Evolutionary conservation across 306 rosid genomes (phyloP).

Genomic region (Carpinus viminea): DNA sequence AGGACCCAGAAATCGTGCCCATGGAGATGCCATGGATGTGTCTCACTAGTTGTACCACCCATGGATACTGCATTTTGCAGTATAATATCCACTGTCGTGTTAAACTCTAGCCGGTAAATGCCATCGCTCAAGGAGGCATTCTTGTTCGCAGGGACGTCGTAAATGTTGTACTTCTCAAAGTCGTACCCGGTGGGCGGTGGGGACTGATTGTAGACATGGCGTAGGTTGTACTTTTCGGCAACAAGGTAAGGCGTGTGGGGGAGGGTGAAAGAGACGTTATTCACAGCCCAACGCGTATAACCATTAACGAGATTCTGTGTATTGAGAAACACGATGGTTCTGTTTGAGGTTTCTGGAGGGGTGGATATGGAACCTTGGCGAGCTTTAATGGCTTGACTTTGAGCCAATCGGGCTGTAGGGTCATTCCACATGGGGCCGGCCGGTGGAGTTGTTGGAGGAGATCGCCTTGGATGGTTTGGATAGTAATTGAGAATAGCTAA

Average conservation of each 20-base stretch:
- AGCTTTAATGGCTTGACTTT: slow-evolving; percentile 69
- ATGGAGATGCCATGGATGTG: slow-evolving; percentile 70
- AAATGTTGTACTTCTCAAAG: slow-evolving; percentile 51
- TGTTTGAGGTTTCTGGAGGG: slow-evolving; percentile 67
- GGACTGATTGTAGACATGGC: slow-evolving; percentile 42
- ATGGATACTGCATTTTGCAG: slow-evolving; percentile 56
- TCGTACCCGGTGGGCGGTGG: slow-evolving; percentile 69
- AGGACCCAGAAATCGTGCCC: slow-evolving; percentile 64
- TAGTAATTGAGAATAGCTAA: slow-evolving; percentile 71
- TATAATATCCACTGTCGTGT: slow-evolving; percentile 48
- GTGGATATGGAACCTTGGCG: slow-evolving; percentile 40
- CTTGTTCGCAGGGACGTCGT: slow-evolving; percentile 21
- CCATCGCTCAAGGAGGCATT: slow-evolving; percentile 57
- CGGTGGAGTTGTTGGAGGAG: slow-evolving; percentile 57
- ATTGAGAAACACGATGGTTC: slow-evolving; percentile 78
- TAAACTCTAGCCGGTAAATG: slow-evolving; percentile 46
- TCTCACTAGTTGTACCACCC: slow-evolving; percentile 41
- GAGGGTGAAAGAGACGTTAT: slow-evolving; percentile 68
- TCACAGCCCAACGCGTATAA: slow-evolving; percentile 52
- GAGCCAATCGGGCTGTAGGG: slow-evolving; percentile 37
- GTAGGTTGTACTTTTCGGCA: slow-evolving; percentile 53
- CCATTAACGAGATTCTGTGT: slow-evolving; percentile 54
- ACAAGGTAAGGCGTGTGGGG: slow-evolving; percentile 86
- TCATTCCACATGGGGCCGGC: slow-evolving; percentile 68
- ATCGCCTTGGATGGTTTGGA: slow-evolving; percentile 71